Conservation (phyloP, 257 asterid genomes). For the Salvia miltiorrhiza region DNA sequence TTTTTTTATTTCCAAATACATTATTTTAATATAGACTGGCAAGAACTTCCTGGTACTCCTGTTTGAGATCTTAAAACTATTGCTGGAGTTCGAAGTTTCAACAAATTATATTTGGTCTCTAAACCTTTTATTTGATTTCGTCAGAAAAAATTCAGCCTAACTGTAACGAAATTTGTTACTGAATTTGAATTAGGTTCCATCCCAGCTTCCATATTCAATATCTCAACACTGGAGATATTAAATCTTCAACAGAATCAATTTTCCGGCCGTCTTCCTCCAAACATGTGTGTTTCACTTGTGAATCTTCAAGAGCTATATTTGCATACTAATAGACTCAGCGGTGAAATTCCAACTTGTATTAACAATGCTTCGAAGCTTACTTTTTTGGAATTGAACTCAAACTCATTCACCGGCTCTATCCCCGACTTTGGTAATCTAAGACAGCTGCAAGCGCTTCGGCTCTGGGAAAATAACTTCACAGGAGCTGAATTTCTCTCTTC, state of each 20-base stretch:
- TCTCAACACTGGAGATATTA: background rate
- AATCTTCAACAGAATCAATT: background rate
- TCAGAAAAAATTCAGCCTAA: too few species aligned
- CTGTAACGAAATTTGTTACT: background rate
- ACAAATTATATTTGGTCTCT: too few species aligned
- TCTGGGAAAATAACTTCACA: background rate
- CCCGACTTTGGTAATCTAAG: background rate
- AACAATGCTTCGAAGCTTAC: background rate
- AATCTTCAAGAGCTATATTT: background rate
- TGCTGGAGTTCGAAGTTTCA: too few species aligned
- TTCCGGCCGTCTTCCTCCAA: background rate
- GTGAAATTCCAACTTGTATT: background rate
- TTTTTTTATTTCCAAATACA: too few species aligned
- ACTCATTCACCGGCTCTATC: background rate
- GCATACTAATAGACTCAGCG: background rate
- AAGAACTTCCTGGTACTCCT: too few species aligned
- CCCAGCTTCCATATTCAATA: constrained; percentile 18
- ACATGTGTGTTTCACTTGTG: background rate
- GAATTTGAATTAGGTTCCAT: background rate
- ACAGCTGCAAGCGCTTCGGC: background rate
- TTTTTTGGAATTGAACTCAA: background rate
- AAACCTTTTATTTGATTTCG: too few species aligned
- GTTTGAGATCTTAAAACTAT: too few species aligned
- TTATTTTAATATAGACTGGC: too few species aligned
- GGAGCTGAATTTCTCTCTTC: constrained; percentile 23